Evolutionary conservation across 805 yeast genomes (phyloP).

Genomic region (Schwanniomyces sp.): DNA sequence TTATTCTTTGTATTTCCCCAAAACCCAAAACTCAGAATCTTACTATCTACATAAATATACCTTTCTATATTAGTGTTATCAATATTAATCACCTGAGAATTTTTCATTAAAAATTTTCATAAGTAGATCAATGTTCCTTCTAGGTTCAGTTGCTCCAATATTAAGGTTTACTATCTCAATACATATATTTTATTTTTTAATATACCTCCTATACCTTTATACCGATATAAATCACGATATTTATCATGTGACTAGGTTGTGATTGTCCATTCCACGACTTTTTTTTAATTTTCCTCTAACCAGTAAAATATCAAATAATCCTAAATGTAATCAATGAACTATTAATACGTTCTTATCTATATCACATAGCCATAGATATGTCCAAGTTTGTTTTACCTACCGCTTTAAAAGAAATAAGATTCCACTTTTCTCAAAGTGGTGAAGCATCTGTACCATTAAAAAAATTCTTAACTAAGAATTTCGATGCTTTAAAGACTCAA

Average conservation of each 20-base stretch:
- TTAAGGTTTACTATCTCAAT: no score
- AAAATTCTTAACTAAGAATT: slow-evolving; percentile 59
- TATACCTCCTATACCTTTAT: no score
- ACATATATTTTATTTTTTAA: no score
- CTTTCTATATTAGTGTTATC: no score
- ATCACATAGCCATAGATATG: slow-evolving; percentile 17
- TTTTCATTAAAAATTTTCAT: no score
- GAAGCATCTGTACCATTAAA: slow-evolving; percentile 67
- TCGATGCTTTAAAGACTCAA: slow-evolving; percentile 58
- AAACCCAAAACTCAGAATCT: no score
- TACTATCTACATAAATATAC: no score
- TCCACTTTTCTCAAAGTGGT: slow-evolving; percentile 80
- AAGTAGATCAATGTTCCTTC: no score
- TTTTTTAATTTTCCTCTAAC: slow-evolving; percentile 2
- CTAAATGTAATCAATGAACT: background rate
- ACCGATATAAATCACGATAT: no score
- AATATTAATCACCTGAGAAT: no score
- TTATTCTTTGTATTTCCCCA: no score
- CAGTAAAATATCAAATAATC: slow-evolving; percentile 9
- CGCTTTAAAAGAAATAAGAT: slow-evolving; percentile 75
- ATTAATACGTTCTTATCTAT: background rate
- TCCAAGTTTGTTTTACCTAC: slow-evolving; percentile 47
- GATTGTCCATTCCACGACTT: background rate
- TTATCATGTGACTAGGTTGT: background rate
- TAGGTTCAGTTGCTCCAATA: no score